Conservation (phyloP, 441 rosid species). For the Dalechampia spathulata region DNA sequence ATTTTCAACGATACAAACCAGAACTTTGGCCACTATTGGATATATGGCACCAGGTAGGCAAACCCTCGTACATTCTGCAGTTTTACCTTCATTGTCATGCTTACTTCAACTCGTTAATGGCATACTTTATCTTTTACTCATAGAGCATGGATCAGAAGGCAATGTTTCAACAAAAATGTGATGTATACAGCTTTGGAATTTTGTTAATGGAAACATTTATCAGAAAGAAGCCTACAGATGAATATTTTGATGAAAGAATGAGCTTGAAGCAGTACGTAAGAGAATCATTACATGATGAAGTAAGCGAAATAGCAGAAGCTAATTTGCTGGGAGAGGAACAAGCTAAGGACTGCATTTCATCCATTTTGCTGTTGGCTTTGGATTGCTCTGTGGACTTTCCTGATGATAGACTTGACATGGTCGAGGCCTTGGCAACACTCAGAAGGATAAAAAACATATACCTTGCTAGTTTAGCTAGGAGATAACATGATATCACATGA, state of each 20-base stretch:
- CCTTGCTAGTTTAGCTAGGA: no score
- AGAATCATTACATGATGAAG: conserved; percentile 1
- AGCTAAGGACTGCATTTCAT: neutral
- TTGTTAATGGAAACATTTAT: conserved; percentile 14
- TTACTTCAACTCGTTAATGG: no score
- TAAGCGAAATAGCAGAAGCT: neutral
- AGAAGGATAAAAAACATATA: no score
- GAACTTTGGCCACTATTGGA: conserved; percentile 6
- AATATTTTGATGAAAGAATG: conserved; percentile 8
- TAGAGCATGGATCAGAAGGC: conserved; percentile 8
- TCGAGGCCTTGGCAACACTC: no score
- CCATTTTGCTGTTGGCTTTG: conserved; percentile 10
- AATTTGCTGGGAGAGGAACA: conserved; percentile 9
- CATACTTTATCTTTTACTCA: no score
- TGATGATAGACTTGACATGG: no score
- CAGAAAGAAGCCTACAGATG: conserved; percentile 12
- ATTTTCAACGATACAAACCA: neutral
- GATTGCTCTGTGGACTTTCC: conserved; percentile 9
- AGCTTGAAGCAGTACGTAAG: conserved; percentile 8
- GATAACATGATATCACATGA: no score
- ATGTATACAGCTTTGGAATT: conserved; percentile 16
- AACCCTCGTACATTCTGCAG: no score
- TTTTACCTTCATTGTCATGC: no score
- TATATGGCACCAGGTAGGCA: conserved; percentile 12
- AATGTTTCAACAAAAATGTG: neutral